Evolutionary conservation across 805 yeast species (phyloP).

Genomic region (Brettanomyces bruxellensis): DNA sequence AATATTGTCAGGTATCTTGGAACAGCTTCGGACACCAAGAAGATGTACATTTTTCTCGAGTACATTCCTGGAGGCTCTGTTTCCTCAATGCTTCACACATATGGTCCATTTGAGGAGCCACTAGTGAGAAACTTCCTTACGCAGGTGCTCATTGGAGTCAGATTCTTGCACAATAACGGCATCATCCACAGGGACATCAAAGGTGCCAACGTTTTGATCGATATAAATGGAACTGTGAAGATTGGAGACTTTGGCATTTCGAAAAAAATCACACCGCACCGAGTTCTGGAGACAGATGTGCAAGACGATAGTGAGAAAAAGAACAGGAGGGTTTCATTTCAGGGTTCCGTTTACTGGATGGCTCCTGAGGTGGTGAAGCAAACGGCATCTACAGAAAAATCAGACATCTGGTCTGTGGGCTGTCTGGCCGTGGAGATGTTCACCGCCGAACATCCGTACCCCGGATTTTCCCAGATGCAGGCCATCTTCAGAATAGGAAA

Average conservation of each 20-base stretch:
- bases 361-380: constrained; percentile 98
- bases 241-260: constrained; percentile 64
- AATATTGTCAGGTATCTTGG: constrained; percentile 92
- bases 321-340: constrained; percentile 68
- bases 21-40: constrained; percentile 63
- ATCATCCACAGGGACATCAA: constrained; percentile 58
- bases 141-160: constrained; percentile 47
- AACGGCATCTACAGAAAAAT: constrained; percentile 81
- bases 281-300: constrained; percentile 4
- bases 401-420: constrained; percentile 97
- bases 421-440: constrained; percentile 92
- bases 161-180: constrained; percentile 46
- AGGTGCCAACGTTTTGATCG: constrained; percentile 55
- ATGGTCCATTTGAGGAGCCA: constrained; percentile 57
- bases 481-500: constrained; percentile 93
- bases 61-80: constrained; percentile 42
- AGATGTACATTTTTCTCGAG: constrained; percentile 63
- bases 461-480: constrained; percentile 92
- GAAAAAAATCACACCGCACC: constrained; percentile 31
- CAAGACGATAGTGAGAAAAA: constrained; percentile 33
- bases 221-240: constrained; percentile 52
- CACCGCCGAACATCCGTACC: constrained; percentile 94
- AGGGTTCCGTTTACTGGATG: constrained; percentile 98
- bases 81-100: constrained; percentile 44
- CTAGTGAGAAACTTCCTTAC: constrained; percentile 43